Conservation (phyloP, 805 yeast species). For the Suhomyces xylopsoci region DNA sequence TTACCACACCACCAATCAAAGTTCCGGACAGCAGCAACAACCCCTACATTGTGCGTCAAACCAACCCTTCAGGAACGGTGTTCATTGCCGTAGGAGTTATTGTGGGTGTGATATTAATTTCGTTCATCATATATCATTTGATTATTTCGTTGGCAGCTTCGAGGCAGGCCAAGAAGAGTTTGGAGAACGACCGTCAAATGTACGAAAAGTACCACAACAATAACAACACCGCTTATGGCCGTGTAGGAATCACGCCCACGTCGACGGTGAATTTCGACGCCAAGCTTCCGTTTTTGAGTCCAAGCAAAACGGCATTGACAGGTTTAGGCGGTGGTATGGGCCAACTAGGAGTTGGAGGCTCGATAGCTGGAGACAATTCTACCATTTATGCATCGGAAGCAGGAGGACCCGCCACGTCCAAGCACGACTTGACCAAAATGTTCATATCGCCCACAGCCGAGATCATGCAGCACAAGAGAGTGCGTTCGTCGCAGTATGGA, state of each 20-base stretch:
- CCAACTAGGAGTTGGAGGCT: constrained; percentile 12
- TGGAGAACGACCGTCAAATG: constrained; percentile 27
- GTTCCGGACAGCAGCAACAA: constrained; percentile 61
- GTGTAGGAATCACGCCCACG: constrained; percentile 17
- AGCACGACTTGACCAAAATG: constrained; percentile 46
- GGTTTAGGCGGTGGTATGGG: constrained; percentile 13
- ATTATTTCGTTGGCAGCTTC: constrained; percentile 48
- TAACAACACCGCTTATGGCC: constrained; percentile 29
- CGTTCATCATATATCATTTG: constrained; percentile 51
- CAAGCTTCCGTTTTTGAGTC: constrained; percentile 34
- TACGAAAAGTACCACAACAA: constrained; percentile 32
- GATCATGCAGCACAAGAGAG: constrained; percentile 51
- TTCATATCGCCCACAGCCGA: constrained; percentile 82
- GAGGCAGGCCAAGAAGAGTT: constrained; percentile 48
- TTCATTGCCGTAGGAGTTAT: constrained; percentile 78
- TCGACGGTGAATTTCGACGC: constrained; percentile 23
- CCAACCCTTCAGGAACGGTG: constrained; percentile 70
- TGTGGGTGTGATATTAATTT: constrained; percentile 55
- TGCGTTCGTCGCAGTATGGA: constrained; percentile 20
- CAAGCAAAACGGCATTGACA: constrained; percentile 18
- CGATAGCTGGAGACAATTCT: constrained; percentile 31
- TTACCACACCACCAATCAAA: constrained; percentile 47
- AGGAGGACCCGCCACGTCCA: constrained; percentile 26
- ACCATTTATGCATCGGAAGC: constrained; percentile 32
- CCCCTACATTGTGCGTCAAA: constrained; percentile 57